A percentile compares a stretch with the other conserved stretches of the same genome.
Conservation (phyloP, 352 stramenopile genomes). For the Pythium periplocum region DNA sequence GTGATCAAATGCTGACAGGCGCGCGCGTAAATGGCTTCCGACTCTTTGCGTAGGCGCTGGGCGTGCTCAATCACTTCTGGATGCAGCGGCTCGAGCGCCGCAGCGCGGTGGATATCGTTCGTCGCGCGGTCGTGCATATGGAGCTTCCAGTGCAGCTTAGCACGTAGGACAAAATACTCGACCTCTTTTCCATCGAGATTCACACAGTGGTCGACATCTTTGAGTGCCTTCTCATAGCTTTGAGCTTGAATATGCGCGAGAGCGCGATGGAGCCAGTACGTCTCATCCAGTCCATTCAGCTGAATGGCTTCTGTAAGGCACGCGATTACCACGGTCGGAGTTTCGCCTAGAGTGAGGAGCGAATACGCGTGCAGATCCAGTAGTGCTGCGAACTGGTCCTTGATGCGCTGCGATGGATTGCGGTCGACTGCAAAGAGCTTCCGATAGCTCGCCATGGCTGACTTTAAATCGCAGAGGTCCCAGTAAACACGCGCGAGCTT, state of each 20-base stretch:
- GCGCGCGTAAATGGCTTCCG: slow-evolving; percentile 62
- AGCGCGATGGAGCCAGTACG: slow-evolving; percentile 72
- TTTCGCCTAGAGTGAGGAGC: slow-evolving; percentile 49
- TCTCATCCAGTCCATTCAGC: slow-evolving; percentile 62
- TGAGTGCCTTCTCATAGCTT: slow-evolving; percentile 66
- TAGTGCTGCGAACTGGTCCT: slow-evolving; percentile 68
- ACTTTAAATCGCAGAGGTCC: slow-evolving; percentile 73
- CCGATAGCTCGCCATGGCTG: slow-evolving; percentile 72
- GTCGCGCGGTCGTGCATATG: slow-evolving; percentile 72
- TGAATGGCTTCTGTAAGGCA: slow-evolving; percentile 76
- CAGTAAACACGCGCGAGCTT: slow-evolving; percentile 69
- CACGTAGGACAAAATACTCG: slow-evolving; percentile 79
- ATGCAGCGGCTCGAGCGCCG: slow-evolving; percentile 48
- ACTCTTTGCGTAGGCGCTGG: slow-evolving; percentile 58
- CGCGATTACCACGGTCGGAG: slow-evolving; percentile 45
- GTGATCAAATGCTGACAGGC: slow-evolving; percentile 51
- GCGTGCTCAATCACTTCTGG: slow-evolving; percentile 72
- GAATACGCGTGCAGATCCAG: slow-evolving; percentile 71
- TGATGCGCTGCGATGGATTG: slow-evolving; percentile 56
- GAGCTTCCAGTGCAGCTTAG: slow-evolving; percentile 75
- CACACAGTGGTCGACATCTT: slow-evolving; percentile 77
- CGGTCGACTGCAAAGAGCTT: slow-evolving; percentile 60
- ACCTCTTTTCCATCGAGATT: slow-evolving; percentile 68
- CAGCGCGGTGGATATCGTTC: slow-evolving; percentile 57
- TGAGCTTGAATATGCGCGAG: slow-evolving; percentile 58